Base-by-base conservation (phyloP, 2,329 filamentous ascomycete genomes). In the Xylariaceae sp. region DNA sequence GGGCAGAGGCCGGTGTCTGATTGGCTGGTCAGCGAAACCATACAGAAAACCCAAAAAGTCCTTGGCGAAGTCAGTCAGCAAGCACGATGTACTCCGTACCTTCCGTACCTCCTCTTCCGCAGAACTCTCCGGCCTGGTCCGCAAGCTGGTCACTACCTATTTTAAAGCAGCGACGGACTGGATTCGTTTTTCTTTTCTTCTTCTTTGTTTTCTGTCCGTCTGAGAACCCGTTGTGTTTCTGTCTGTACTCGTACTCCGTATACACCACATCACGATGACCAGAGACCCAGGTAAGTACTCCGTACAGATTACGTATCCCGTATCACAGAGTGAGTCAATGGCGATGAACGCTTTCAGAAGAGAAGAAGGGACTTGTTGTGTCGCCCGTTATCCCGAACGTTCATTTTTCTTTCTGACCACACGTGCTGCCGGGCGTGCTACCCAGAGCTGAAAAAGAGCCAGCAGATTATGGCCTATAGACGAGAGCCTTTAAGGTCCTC, bases 1-100 rank as follows among this genome's bases (percentile, higher is more conserved):
- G 13, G 62, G 15, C 62, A 65, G 63, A 18, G 30, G 8, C 48
- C 6, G 18, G 18, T 2, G 30, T 11, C 18, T 50, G 48, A 50
- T 50, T 50, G 48, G 48, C 18, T 18, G 7, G 18, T 6, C 17
- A 18, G 18, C 17, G 18, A 30, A 30, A 11, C 4, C n/a, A 18
- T 3, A 18, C 15, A 17, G 15, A 49, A 15, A 9, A 30, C 23
- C 23, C 23, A 30, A 30, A 30, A 30, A n/a, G 10, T 5, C 44
- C 44, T 17, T 47, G 44, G 44, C 15, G 7, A 30, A 30, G 23
- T 30, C 23, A 30, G 23, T 30, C 23, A 30, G 23, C 23, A 30
- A 30, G 23, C 1, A 5, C 23, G 17, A 18, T 2, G 17, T 18
- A 18, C 23, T 30, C 23, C 23, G 23, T 7, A 15, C 7, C n/a